Evolutionary conservation across 768 basidiomycete species (phyloP), one percentile per base, ranked within the genome.

Genomic region (Suillus sp.): DNA sequence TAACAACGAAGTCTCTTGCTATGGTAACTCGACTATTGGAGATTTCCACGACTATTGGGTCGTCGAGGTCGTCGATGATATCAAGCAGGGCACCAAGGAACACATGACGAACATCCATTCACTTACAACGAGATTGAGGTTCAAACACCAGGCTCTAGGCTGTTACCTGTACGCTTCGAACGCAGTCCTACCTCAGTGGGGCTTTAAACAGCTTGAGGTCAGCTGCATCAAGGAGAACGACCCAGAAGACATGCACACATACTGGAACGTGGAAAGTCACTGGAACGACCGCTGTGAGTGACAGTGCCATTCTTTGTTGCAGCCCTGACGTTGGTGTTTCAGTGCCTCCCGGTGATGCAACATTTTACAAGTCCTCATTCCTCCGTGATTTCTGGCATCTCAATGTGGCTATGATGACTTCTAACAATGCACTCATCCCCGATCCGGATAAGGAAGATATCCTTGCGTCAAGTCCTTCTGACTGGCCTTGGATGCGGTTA

Each of bases 321-420:
- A 40, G 27, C 9, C 11, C 43, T 69, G 37, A 69, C 38, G 5
- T 16, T 2, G 18, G 32, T 25, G 32, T 42, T 57, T 35, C 70
- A 97, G 93, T 99, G 11, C 94, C 95, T 13, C 69, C 86, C 4
- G 96, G 92, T 2, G 82, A 96, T 45, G 83, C 84, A 64, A 95
- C 92, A 71, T 85, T 88, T 62, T 97, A 96, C 79, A 83, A 79
- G 43, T 96, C 96, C 1, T 91, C 96, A 0, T 99, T 99, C 84
- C 78, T 96, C 53, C 89, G 92, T 59, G 96, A 99, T 78, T 99
- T 99, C 77, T 96, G 94, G 89, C 96, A 99, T 74, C 86, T 99
- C 62, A 99, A 99, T 71, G 94, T 99, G 30, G 97, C 96, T 9
- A 99, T 99, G 97, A 95, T 96, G 93, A 97, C 96, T 0, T 98